Conservation (phyloP, 192 early-diverging fungal species). For the Glomus cerebriforme region DNA sequence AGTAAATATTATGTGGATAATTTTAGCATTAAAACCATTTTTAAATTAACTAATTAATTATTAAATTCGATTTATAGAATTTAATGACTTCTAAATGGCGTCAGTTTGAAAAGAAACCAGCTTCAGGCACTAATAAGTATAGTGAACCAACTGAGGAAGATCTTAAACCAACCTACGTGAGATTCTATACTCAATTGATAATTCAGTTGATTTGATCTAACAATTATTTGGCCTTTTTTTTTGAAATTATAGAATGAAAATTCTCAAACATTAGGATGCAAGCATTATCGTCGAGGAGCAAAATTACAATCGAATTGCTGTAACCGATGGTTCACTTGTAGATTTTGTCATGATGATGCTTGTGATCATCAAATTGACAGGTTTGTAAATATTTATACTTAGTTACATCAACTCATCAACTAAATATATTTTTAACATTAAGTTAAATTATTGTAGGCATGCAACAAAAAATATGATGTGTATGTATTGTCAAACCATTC, state of each 20-base stretch:
- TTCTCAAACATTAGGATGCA: conserved; percentile 64
- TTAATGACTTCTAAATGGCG: background rate
- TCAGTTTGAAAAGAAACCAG: background rate
- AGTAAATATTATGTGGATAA: background rate
- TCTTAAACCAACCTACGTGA: background rate
- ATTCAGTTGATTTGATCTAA: too few species aligned
- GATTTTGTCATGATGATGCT: conserved; percentile 83
- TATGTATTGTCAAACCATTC: conserved; percentile 84
- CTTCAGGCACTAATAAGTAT: background rate
- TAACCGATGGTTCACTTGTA: conserved; percentile 74
- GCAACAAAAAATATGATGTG: conserved; percentile 84
- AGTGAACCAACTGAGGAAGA: background rate
- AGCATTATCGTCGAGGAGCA: conserved; percentile 73
- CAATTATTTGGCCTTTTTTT: background rate
- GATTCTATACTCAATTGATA: background rate
- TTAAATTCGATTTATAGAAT: background rate
- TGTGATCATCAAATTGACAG: conserved; percentile 74
- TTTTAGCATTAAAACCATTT: background rate
- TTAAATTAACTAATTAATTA: background rate
- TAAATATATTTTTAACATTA: too few species aligned
- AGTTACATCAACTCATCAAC: too few species aligned
- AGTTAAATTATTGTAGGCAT: background rate
- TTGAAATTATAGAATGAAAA: conserved; percentile 50
- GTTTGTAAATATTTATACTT: conserved; percentile 42
- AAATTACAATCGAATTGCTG: conserved; percentile 83